Conservation (phyloP, 169 alveolate genomes). For the Cryptosporidium parvum region DNA sequence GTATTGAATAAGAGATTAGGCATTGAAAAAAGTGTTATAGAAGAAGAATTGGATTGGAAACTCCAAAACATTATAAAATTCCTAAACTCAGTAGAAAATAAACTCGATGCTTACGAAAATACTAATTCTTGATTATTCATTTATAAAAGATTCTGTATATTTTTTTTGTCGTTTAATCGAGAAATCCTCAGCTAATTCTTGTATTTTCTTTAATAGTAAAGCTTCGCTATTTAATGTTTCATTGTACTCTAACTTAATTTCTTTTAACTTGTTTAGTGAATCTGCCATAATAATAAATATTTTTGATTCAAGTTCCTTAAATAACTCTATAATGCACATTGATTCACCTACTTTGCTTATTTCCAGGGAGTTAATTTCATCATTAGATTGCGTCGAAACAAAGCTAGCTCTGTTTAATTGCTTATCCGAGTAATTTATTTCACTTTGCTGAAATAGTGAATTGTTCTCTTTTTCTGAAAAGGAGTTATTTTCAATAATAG, state of each 20-base stretch:
- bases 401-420: conserved; percentile 54
- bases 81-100: conserved; percentile 14
- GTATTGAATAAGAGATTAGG: conserved; percentile 34
- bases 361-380: neutral
- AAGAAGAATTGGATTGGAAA: conserved; percentile 56
- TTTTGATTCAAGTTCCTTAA: neutral
- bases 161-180: conserved; percentile 51
- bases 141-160: neutral
- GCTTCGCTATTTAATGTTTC: conserved; percentile 45
- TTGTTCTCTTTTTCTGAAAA: conserved; percentile 43
- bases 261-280: conserved; percentile 50
- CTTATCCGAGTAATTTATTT: conserved; percentile 32
- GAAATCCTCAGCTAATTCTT: conserved; percentile 52
- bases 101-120: neutral
- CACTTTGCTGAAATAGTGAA: conserved; percentile 16
- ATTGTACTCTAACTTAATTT: conserved; percentile 61
- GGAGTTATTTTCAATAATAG: neutral
- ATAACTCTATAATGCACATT: neutral
- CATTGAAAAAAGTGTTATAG: conserved; percentile 26
- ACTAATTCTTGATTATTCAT: neutral
- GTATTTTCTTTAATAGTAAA: conserved; percentile 37
- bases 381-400: conserved; percentile 61
- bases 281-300: conserved; percentile 26
- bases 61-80: conserved; percentile 3
- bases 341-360: neutral